phyloP scores from a whole-genome alignment of 164 flowering plant species.

The Stephania yunnanensis region DNA sequence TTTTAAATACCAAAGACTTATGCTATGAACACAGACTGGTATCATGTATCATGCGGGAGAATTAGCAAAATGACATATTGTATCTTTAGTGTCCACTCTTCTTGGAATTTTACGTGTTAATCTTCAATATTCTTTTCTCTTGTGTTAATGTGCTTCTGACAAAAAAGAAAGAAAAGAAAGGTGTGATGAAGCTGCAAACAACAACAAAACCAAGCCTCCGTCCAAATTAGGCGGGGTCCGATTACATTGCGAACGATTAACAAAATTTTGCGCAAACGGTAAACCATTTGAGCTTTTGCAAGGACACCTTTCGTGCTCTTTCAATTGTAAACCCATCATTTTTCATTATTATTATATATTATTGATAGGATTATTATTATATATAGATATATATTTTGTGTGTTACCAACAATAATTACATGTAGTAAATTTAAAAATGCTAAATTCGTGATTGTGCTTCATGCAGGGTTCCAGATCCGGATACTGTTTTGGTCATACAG shows the following conservation, averaged over 20 bases:
- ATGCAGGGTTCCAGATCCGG: constrained; percentile 86
- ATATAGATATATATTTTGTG: too few relatives aligned
- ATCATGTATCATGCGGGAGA: background rate
- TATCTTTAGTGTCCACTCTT: background rate
- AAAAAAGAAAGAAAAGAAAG: background rate
- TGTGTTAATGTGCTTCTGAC: background rate
- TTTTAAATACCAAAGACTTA: background rate
- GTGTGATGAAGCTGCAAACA: too few relatives aligned
- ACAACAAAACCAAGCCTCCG: too few relatives aligned
- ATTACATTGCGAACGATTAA: background rate
- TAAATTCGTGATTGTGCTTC: constrained; percentile 1
- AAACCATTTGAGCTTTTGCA: background rate
- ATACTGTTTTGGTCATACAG: constrained; percentile 70
- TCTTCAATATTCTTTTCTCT: background rate
- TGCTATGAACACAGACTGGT: background rate
- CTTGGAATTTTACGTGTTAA: background rate
- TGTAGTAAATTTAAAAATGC: too few relatives aligned
- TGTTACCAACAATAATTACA: too few relatives aligned
- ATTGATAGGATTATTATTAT: too few relatives aligned
- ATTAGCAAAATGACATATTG: background rate
- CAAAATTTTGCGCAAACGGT: background rate
- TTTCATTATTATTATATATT: background rate
- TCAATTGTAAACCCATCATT: background rate
- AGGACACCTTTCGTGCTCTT: background rate
- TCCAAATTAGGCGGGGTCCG: background rate